These are phyloP conservation scores for Cyclostephanos tholiformis DNA, from an alignment of 108 stramenopile genomes.

Conservation along the genomic window DNA sequence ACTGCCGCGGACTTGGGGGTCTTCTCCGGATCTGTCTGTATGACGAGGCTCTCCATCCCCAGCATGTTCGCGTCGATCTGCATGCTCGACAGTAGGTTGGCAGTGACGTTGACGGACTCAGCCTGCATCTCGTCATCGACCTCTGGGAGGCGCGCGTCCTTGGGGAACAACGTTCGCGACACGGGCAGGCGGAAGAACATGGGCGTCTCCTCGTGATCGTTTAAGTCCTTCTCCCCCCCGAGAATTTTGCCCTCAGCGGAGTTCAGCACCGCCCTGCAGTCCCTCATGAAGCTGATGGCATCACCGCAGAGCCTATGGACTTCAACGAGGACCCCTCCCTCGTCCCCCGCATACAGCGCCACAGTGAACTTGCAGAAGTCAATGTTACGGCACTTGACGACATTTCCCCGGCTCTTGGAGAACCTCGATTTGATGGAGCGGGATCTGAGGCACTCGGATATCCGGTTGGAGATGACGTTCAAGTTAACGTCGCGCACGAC, in stretches of 20 bases:
- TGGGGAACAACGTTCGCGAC: slow-evolving; percentile 61
- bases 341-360: slow-evolving; percentile 61
- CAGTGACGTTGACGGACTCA: slow-evolving; percentile 48
- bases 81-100: slow-evolving; percentile 55
- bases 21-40: slow-evolving; percentile 60
- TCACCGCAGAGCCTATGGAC: slow-evolving; percentile 70
- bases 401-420: slow-evolving; percentile 46
- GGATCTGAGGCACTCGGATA: slow-evolving; percentile 57
- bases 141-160: slow-evolving; percentile 25
- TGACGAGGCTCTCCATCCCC: slow-evolving; percentile 67
- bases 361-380: slow-evolving; percentile 74
- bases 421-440: slow-evolving; percentile 71
- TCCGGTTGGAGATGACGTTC: slow-evolving; percentile 56
- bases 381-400: slow-evolving; percentile 67
- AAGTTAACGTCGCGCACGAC: slow-evolving; percentile 47
- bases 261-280: slow-evolving; percentile 68
- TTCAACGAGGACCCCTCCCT: slow-evolving; percentile 65
- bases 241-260: slow-evolving; percentile 62
- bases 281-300: slow-evolving; percentile 61
- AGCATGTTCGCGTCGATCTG: slow-evolving; percentile 60
- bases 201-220: slow-evolving; percentile 13
- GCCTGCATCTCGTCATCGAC: slow-evolving; percentile 32
- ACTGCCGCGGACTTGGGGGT: slow-evolving; percentile 55
- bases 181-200: slow-evolving; percentile 47
- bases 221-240: neutral